These are phyloP conservation scores for Hylodesmum podocarpum DNA, from an alignment of 306 rosid genomes.

Conservation along the genomic window DNA sequence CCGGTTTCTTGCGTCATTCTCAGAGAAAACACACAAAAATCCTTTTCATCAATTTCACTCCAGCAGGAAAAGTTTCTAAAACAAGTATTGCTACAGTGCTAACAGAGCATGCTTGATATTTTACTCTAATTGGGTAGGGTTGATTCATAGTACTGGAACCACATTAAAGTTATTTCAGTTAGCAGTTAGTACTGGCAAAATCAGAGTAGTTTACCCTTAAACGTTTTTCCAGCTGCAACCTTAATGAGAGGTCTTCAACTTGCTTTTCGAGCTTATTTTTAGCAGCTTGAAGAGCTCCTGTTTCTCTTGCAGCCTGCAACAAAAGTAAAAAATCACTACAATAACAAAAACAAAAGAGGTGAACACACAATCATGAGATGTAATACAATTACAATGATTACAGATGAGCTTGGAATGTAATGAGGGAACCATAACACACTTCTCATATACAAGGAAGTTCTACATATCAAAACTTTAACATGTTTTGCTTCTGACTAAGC, in stretches of 20 bases:
- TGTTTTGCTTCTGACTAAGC: background rate
- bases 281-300: conserved; percentile 94
- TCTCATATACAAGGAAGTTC: background rate
- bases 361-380: background rate
- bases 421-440: background rate
- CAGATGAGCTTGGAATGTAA: background rate
- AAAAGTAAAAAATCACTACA: conserved; percentile 1
- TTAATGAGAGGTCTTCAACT: conserved; percentile 80
- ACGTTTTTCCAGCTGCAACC: conserved; percentile 85
- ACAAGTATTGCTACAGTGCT: background rate
- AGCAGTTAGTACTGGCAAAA: background rate
- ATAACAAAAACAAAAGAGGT: conserved; percentile 10
- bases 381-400: background rate
- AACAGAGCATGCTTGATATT: background rate
- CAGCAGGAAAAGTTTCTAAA: background rate
- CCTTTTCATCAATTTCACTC: conserved; percentile 14
- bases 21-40: background rate
- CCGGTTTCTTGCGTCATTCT: background rate
- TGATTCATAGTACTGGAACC: background rate
- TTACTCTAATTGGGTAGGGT: background rate
- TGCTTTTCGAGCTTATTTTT: conserved; percentile 88
- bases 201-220: conserved; percentile 57
- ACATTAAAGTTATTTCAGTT: background rate
- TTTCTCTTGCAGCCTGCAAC: conserved; percentile 80
- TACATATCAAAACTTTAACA: background rate